Evolutionary conservation across 495 filamentous ascomycete genomes (phyloP).

Genomic region (Aspergillus leporis): DNA sequence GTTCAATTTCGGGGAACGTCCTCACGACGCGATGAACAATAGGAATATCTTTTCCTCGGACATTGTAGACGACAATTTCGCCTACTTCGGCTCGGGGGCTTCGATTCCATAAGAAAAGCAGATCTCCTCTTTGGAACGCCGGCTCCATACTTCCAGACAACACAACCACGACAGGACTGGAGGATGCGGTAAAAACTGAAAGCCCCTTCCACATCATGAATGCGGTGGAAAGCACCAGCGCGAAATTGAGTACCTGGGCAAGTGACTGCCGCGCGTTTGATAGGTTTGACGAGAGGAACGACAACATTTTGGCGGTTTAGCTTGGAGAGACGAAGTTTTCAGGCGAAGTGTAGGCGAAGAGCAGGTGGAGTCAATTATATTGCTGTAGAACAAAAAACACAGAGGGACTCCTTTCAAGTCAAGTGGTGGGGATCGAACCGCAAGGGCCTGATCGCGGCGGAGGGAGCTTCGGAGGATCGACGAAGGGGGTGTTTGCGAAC

Average conservation of each 20-base stretch:
- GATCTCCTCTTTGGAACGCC: slow-evolving; percentile 91
- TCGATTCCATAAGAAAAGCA: slow-evolving; percentile 93
- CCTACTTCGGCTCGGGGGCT: slow-evolving; percentile 67
- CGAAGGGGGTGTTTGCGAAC: slow-evolving; percentile 12
- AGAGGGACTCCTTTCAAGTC: neutral
- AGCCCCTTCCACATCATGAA: slow-evolving; percentile 99
- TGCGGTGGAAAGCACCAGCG: slow-evolving; percentile 86
- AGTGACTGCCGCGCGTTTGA: slow-evolving; percentile 79
- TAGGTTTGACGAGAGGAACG: slow-evolving; percentile 58
- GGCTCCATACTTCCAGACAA: slow-evolving; percentile 96
- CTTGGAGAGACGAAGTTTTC: slow-evolving; percentile 2
- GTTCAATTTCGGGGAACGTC: slow-evolving; percentile 58
- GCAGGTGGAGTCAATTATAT: neutral
- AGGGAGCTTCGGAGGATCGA: slow-evolving; percentile 25
- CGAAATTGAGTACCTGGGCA: slow-evolving; percentile 93
- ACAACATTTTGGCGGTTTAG: slow-evolving; percentile 63
- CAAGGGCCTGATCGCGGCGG: neutral
- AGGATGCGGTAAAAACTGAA: slow-evolving; percentile 80
- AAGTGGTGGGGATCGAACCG: neutral
- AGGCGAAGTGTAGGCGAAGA: neutral
- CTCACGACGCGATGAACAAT: slow-evolving; percentile 89
- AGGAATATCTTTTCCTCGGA: slow-evolving; percentile 75
- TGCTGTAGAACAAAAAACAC: neutral
- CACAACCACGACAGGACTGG: slow-evolving; percentile 80
- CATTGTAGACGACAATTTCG: slow-evolving; percentile 92